phyloP scores from a whole-genome alignment of 1,284 basidiomycete genomes.

The Neolentinus lepideus region DNA sequence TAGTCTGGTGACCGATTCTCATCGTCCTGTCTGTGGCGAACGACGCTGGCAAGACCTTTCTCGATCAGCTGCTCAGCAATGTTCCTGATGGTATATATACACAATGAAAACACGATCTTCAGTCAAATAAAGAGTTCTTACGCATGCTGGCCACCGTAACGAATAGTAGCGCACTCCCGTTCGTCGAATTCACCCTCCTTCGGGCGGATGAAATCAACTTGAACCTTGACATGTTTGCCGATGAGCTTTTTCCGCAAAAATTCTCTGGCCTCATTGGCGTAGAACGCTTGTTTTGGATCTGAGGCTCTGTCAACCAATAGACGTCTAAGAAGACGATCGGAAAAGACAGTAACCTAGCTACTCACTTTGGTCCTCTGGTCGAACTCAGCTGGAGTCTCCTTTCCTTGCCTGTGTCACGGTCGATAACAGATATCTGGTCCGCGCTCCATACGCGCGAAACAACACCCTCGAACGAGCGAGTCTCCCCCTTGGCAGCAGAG shows the following conservation, averaged over 20 bases:
- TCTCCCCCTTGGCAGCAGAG: constrained; percentile 14
- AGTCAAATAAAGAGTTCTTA: constrained; percentile 25
- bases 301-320: constrained; percentile 41
- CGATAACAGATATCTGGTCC: constrained; percentile 83
- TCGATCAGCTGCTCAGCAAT: constrained; percentile 90
- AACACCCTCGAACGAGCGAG: constrained; percentile 69
- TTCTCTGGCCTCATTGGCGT: constrained; percentile 88
- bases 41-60: constrained; percentile 84
- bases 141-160: constrained; percentile 75
- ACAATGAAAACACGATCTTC: constrained; percentile 3
- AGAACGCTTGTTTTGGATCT: constrained; percentile 85
- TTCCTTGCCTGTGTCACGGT: constrained; percentile 72
- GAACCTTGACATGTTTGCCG: constrained; percentile 82
- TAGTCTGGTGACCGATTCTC: constrained; percentile 93
- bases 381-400: constrained; percentile 86
- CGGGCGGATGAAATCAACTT: constrained; percentile 87
- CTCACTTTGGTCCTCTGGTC: constrained; percentile 78
- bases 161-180: constrained; percentile 85
- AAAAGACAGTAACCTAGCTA: constrained; percentile 7
- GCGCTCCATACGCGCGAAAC: constrained; percentile 89
- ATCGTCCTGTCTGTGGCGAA: constrained; percentile 91
- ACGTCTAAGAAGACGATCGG: constrained; percentile 5
- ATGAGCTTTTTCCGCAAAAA: constrained; percentile 88
- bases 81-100: constrained; percentile 48
- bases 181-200: constrained; percentile 91